A percentile compares a stretch with the other conserved stretches of the same genome.
Evolutionary conservation across 257 asterid species (phyloP).

Genomic region (Solanum peruvianum): DNA sequence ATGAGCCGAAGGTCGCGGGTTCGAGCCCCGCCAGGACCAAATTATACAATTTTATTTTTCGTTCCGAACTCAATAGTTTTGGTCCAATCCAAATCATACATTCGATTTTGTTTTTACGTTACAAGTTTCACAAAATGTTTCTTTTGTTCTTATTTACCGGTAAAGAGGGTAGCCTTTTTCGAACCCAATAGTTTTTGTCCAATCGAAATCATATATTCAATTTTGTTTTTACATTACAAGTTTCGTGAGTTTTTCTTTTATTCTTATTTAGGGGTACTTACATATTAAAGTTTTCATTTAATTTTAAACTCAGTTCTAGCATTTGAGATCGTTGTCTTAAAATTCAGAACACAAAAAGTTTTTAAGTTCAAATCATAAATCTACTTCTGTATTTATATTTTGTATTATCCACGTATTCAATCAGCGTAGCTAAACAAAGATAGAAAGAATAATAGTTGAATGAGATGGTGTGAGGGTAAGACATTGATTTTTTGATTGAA

Average conservation of each 20-base stretch:
- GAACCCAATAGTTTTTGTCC: no score
- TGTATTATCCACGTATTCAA: neutral
- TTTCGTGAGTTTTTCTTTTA: neutral
- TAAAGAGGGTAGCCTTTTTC: no score
- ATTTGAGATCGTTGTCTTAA: neutral
- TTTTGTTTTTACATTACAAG: neutral
- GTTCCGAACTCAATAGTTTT: no score
- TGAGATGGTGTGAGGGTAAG: neutral
- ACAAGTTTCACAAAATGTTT: neutral
- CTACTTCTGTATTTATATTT: fast-evolving
- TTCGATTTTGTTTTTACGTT: no score
- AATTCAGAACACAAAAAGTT: neutral
- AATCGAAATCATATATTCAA: no score
- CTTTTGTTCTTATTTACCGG: no score
- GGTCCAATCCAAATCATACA: no score
- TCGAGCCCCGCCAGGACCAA: slow-evolving; percentile 92
- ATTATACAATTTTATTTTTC: no score
- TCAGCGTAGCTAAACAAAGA: neutral
- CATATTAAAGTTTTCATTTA: neutral
- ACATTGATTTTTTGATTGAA: neutral
- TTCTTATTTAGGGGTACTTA: no score
- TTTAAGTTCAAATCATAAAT: neutral
- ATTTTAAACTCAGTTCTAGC: neutral
- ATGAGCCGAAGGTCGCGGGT: slow-evolving; percentile 99
- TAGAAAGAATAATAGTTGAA: neutral